Conservation (phyloP, 1,284 basidiomycete species). For the Pterula multifida region DNA sequence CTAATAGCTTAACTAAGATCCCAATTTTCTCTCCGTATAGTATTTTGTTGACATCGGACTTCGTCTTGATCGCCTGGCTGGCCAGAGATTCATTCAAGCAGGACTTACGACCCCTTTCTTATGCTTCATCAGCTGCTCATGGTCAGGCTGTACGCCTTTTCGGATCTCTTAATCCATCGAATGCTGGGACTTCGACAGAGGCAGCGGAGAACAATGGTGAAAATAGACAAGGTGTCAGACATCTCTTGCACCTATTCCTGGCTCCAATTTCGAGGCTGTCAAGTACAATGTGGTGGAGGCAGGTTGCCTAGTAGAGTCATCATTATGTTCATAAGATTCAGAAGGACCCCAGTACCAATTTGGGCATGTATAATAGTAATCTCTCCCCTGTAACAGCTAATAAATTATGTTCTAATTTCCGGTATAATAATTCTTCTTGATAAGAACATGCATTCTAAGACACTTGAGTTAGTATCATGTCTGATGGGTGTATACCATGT, state of each 20-base stretch:
- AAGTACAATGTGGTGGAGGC: neutral
- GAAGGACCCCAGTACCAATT: neutral
- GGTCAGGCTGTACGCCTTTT: neutral
- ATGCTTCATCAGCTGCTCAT: no score
- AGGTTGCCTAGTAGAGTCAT: neutral
- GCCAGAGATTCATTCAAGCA: neutral
- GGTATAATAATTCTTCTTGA: no score
- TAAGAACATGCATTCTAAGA: no score
- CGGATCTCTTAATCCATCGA: no score
- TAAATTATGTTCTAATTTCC: no score
- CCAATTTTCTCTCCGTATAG: neutral
- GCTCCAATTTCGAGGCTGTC: neutral
- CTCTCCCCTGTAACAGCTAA: neutral
- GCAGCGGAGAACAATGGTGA: no score
- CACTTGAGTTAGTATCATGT: no score
- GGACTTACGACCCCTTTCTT: neutral
- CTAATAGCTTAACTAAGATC: neutral
- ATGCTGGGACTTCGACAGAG: no score
- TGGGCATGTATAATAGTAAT: neutral
- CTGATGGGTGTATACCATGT: no score
- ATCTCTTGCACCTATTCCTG: neutral
- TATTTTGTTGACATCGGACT: neutral
- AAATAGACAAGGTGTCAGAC: no score
- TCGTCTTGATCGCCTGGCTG: neutral
- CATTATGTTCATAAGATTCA: neutral